A percentile compares a stretch with the other conserved stretches of the same genome.
Evolutionary conservation across 2,329 filamentous ascomycete species (phyloP).

Genomic region (Curvularia hawaiiensis): DNA sequence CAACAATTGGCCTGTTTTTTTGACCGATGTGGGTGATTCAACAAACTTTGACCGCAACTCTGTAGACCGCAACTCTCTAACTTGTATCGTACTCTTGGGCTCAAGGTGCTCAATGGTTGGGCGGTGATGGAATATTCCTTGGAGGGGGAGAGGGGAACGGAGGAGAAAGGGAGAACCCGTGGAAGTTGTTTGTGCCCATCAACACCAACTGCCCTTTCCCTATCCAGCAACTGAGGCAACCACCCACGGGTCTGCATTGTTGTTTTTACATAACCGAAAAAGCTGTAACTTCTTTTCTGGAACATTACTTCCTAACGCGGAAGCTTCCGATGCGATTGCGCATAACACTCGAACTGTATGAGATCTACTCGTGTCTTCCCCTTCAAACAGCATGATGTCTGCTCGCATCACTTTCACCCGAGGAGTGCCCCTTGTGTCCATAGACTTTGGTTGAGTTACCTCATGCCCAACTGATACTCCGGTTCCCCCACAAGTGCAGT

Average conservation of each 20-base stretch:
- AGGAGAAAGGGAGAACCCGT: background rate
- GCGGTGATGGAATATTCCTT: background rate
- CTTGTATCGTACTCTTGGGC: background rate
- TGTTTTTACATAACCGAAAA: background rate
- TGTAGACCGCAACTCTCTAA: background rate
- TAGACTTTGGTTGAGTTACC: background rate
- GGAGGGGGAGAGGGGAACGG: background rate
- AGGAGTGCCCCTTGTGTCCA: background rate
- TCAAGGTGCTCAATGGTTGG: background rate
- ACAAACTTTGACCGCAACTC: constrained; percentile 18
- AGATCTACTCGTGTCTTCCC: background rate
- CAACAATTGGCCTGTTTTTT: constrained; percentile 1
- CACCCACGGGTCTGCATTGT: background rate
- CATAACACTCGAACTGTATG: background rate
- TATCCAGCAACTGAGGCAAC: background rate
- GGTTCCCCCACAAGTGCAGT: background rate
- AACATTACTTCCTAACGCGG: background rate
- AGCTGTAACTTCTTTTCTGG: background rate
- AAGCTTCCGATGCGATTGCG: background rate
- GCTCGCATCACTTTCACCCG: background rate
- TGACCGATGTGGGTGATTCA: constrained; percentile 14
- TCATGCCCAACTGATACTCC: background rate
- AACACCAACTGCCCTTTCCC: background rate
- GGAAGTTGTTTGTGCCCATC: background rate
- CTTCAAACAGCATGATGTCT: background rate